Conservation (phyloP, 306 rosid species). For the Begonia peltatifolia region DNA sequence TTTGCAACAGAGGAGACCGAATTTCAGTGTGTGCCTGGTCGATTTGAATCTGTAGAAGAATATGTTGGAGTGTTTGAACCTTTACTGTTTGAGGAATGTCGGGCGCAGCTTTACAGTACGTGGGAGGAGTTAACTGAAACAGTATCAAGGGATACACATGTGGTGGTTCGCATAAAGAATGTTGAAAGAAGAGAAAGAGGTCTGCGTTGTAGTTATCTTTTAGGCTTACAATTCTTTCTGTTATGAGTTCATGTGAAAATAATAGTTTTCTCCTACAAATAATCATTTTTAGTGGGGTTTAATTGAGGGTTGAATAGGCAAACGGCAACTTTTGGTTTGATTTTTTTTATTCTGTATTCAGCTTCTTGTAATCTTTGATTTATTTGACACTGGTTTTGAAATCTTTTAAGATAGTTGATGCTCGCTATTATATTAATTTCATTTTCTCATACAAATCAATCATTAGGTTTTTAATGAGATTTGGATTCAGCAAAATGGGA, state of each 20-base stretch:
- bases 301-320: too few species aligned
- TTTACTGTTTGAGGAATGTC: conserved; percentile 94
- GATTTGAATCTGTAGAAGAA: conserved; percentile 87
- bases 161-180: conserved; percentile 73
- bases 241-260: neutral
- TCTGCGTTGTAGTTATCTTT: conserved; percentile 12
- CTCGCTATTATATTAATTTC: too few species aligned
- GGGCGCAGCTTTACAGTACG: conserved; percentile 89
- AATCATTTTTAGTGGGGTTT: too few species aligned
- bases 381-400: too few species aligned
- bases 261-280: too few species aligned
- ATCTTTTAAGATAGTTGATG: too few species aligned
- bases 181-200: conserved; percentile 96
- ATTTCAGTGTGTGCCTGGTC: conserved; percentile 82
- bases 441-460: too few species aligned
- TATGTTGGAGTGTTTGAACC: conserved; percentile 89
- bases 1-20: conserved; percentile 55
- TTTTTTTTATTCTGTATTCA: too few species aligned
- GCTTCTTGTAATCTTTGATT: too few species aligned
- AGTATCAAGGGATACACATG: conserved; percentile 73
- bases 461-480: too few species aligned
- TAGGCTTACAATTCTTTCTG: conserved; percentile 8
- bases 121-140: conserved; percentile 92
- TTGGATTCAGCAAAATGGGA: too few species aligned
- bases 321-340: too few species aligned